Conservation (phyloP, 345 rosid genomes). For the Citrus sinensis region DVS_A1.0 CM039165.1:35293001-35293500, state of each 20-base stretch:
- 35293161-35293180: not conserved
- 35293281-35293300: slow-evolving; percentile 86
- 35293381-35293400: not conserved
- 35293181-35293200: slow-evolving; percentile 6
- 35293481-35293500: slow-evolving; percentile 29
- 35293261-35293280: slow-evolving; percentile 88
- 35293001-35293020: not conserved
- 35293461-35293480: not conserved
- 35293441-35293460: not conserved
- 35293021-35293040: slow-evolving; percentile 13
- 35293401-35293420: not conserved
- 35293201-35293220: slow-evolving; percentile 2
- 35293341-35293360: slow-evolving; percentile 27
- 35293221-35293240: not conserved
- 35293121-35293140: slow-evolving; percentile 82
- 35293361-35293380: slow-evolving; percentile 6
- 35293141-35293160: slow-evolving; percentile 21
- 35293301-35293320: slow-evolving; percentile 96
- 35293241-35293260: slow-evolving; percentile 63
- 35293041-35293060: slow-evolving; percentile 86
- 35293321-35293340: slow-evolving; percentile 96
- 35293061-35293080: slow-evolving; percentile 94
- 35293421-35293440: not conserved
- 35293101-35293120: slow-evolving; percentile 96
- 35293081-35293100: slow-evolving; percentile 96